Evolutionary conservation across 352 stramenopile species (phyloP).

Genomic region (Globisporangium parvum): DNA sequence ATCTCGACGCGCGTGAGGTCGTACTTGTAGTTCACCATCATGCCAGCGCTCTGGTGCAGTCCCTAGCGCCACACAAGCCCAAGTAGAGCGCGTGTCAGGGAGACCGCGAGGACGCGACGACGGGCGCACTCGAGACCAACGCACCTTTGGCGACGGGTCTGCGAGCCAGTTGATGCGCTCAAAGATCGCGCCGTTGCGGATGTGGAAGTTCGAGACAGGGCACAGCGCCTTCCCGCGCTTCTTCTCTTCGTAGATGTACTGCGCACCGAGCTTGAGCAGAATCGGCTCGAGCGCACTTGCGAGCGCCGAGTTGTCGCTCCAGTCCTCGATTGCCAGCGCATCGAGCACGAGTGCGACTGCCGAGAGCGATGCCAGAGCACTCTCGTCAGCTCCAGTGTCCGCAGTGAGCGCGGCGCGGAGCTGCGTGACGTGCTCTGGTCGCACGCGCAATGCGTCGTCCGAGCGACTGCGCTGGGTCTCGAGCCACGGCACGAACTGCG

Average conservation of each 20-base stretch:
- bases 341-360: constrained; percentile 30
- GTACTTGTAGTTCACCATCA: constrained; percentile 90
- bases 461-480: constrained; percentile 60
- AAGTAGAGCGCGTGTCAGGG: too few relatives aligned
- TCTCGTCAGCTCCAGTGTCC: not conserved
- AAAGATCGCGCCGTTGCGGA: constrained; percentile 82
- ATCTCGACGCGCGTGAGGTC: constrained; percentile 59
- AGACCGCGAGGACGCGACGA: too few relatives aligned
- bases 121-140: not conserved
- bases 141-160: constrained; percentile 70
- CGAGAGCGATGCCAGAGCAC: constrained; percentile 13
- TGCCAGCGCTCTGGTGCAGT: constrained; percentile 59
- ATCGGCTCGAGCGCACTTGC: constrained; percentile 48
- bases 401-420: constrained; percentile 21
- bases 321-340: constrained; percentile 39
- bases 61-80: constrained; percentile 22
- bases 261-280: constrained; percentile 51
- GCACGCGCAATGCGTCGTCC: constrained; percentile 23
- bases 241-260: constrained; percentile 78
- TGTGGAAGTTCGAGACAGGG: constrained; percentile 80
- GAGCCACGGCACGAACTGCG: constrained; percentile 91
- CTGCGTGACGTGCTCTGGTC: constrained; percentile 21
- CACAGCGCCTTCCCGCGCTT: constrained; percentile 80
- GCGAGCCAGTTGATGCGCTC: constrained; percentile 82
- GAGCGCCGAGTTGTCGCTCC: constrained; percentile 37